Evolutionary conservation across 257 asterid genomes (phyloP), one percentile per base, ranked within the genome.

Genomic region (Lithospermum erythrorhizon): DNA sequence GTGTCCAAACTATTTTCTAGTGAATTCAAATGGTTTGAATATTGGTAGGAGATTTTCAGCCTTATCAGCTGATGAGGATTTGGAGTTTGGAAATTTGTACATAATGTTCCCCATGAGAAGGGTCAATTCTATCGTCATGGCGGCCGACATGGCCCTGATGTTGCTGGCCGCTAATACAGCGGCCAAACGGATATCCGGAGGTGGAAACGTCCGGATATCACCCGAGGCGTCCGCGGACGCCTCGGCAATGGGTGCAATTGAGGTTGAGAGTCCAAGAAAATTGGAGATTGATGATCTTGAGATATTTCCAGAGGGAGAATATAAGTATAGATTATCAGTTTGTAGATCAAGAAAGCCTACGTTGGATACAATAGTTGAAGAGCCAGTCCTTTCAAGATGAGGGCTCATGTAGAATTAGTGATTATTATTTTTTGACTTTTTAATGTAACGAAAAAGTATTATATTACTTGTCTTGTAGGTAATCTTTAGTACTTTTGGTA

Each of bases 21-120:
- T 81, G 18, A 76, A 83, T 70, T 71, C 89, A 19, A 68, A 58
- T 23, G 69, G 84, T 11, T 68, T 86, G 21, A 62, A 10, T 54
- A 66, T 78, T 62, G 89, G 89, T 52, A 41, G 81, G 13, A 71
- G 87, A 18, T 81, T 86, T 65, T 78, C 83, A 25, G 77, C 89
- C 41, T 67, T 83, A 3, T n/a, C 86, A 21, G 95, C 95, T 2
- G 89, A 86, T 51, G 86, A 86, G 59, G 87, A 86, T 13, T 57
- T 86, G 65, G 83, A 69, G 57, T 76, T 82, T 16, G 89, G 87
- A 0, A 78, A 65, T 20, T 66, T 83, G 29, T 86, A 86, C 65
- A 61, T 80, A 4, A 76, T 80, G 89, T 68, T 83, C 6, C 13
- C 86, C 89, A 30, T 81, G 77, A 78, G 73, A 75, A 68, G 85